Base-by-base conservation (phyloP, 2,329 filamentous ascomycete species). In the Aspergillus sp. region DNA sequence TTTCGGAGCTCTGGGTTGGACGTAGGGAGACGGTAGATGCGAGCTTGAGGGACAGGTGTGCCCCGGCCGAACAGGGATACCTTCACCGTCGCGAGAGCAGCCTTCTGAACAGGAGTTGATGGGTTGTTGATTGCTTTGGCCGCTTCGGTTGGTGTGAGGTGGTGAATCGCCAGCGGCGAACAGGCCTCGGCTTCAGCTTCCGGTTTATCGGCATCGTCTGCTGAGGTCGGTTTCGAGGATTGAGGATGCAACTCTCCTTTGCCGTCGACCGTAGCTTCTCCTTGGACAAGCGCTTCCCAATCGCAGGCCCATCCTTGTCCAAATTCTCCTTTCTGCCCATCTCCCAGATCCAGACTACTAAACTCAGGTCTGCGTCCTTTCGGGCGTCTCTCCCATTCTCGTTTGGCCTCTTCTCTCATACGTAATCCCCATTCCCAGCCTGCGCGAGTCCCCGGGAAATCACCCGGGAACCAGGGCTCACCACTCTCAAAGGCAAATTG, bases 11-110 rank as follows among this genome's bases (percentile, higher is more conserved):
- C 73, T 2, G 68, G 53, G 47, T 79, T 65, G 24, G 60, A 71
- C 3, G 76, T 70, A n/a, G 93, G 89, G 14, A 97, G 83, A 13
- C 89, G 86, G 72, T 97, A 99, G 58, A 97, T 85, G 33, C 94
- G 83, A 3, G 93, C 90, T 67, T 87, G 89, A 3, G 83, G 75
- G 0, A 74, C 78, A 3, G 86, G 88, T 1, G 87, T 82, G 22
- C 94, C 93, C 51, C 90, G 84, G 36, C 80, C 77, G 8, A 88
- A 67, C 43, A 94, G 78, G 0, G 77, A 84, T 49, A 97, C 76
- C 46, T 81, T 82, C 43, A 92, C 80, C 0, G 84, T 87, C 48
- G 86, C 73, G 2, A 85, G 65, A 2, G 70, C 66, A 22, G 67
- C 63, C 52, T 56, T 60, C 17, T 57, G 41, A 35, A 66, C 54